phyloP scores from a whole-genome alignment of 2,329 filamentous ascomycete genomes.

The Balansia obtecta region DNA sequence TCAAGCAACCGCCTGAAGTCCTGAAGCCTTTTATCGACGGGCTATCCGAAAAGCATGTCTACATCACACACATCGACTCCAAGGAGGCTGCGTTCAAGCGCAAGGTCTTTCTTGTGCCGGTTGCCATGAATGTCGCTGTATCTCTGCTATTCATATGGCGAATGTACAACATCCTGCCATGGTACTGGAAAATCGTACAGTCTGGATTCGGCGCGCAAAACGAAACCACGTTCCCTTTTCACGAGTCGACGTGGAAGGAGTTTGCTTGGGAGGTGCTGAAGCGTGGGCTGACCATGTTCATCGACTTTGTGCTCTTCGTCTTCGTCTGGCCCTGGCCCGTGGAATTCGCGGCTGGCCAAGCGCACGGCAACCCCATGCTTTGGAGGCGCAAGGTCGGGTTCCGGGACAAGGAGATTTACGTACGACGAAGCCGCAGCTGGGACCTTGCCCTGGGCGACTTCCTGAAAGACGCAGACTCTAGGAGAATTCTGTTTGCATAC shows the following conservation, averaged over 20 bases:
- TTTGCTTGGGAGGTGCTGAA: conserved; percentile 43
- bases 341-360: conserved; percentile 53
- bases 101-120: conserved; percentile 70
- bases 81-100: conserved; percentile 60
- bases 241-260: conserved; percentile 41
- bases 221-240: conserved; percentile 50
- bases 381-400: conserved; percentile 74
- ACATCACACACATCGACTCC: conserved; percentile 73
- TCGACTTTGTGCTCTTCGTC: conserved; percentile 59
- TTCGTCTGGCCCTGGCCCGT: conserved; percentile 64
- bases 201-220: conserved; percentile 55
- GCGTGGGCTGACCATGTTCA: conserved; percentile 52
- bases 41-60: conserved; percentile 59
- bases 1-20: conserved; percentile 49
- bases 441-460: conserved; percentile 45
- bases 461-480: conserved; percentile 36
- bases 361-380: conserved; percentile 46
- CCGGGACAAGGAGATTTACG: conserved; percentile 65
- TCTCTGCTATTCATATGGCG: conserved; percentile 53
- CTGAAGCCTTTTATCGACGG: conserved; percentile 54
- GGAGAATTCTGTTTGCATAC: conserved; percentile 46
- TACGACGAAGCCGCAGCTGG: conserved; percentile 67
- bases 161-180: conserved; percentile 54
- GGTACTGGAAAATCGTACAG: conserved; percentile 56
- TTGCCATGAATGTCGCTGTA: conserved; percentile 62